phyloP scores from a whole-genome alignment of 1,284 basidiomycete species.

The Heterobasidion irregulare region DNA sequence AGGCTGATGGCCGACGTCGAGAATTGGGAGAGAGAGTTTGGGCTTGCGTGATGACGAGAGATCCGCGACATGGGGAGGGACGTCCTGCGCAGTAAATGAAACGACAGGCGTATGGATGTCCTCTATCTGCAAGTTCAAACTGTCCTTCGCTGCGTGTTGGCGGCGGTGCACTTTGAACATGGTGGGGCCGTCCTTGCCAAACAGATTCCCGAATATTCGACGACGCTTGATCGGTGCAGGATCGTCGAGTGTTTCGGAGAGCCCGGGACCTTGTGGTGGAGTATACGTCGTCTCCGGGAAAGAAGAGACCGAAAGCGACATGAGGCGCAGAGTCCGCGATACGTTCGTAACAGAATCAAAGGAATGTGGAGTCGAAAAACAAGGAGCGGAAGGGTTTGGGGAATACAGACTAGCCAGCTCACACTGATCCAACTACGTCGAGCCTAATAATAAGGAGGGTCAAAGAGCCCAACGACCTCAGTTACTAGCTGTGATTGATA shows the following conservation, averaged over 20 bases:
- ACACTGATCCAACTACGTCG: background rate
- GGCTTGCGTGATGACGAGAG: background rate
- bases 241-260: background rate
- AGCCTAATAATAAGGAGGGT: background rate
- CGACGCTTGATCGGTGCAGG: background rate
- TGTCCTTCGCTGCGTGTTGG: background rate
- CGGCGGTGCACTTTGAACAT: constrained; percentile 3
- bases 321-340: background rate
- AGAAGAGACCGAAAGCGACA: constrained; percentile 13
- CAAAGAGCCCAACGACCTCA: too few species aligned
- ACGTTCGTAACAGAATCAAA: background rate
- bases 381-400: background rate
- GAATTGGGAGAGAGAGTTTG: background rate
- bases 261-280: background rate
- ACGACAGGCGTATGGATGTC: background rate
- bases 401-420: background rate
- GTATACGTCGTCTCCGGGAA: constrained; percentile 8
- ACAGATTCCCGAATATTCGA: constrained; percentile 3
- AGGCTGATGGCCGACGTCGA: background rate
- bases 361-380: background rate
- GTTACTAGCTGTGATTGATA: too few species aligned
- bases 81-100: background rate
- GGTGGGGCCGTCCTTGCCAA: background rate
- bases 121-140: background rate
- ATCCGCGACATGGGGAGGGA: background rate